Percentiles rank a stretch among this genome's conserved stretches.
Conservation (phyloP, 805 yeast species). For the Zygoascus ofunaensis region DNA sequence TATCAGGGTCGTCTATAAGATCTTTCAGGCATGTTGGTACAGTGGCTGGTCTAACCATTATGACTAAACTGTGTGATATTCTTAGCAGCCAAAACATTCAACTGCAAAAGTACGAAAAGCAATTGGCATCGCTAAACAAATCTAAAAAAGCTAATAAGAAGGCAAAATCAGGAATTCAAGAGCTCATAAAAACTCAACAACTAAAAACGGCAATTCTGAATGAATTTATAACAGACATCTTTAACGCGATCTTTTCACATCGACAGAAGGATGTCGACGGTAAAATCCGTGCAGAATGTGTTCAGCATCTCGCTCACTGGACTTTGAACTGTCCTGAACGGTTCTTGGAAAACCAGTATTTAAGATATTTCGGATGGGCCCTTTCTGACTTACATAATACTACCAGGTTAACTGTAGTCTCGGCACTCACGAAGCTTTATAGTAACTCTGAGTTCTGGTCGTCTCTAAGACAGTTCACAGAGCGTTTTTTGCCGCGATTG, state of each 20-base stretch:
- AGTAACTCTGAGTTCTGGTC: constrained; percentile 38
- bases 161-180: not conserved
- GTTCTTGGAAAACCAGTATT: constrained; percentile 58
- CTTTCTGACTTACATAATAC: constrained; percentile 56
- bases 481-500: constrained; percentile 56
- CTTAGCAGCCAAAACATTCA: constrained; percentile 3
- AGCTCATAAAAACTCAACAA: not conserved
- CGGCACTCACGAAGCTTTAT: constrained; percentile 43
- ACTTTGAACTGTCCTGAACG: constrained; percentile 60
- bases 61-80: constrained; percentile 49
- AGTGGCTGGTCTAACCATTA: constrained; percentile 46
- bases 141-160: not conserved
- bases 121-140: not conserved
- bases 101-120: constrained; percentile 8
- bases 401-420: constrained; percentile 60
- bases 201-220: not conserved
- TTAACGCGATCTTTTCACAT: constrained; percentile 58
- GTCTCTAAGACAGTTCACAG: constrained; percentile 71
- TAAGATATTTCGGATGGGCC: constrained; percentile 78
- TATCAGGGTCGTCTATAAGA: constrained; percentile 61
- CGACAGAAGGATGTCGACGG: constrained; percentile 77
- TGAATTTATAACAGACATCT: constrained; percentile 26
- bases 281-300: constrained; percentile 59
- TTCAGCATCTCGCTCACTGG: constrained; percentile 57
- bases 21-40: constrained; percentile 66